Percentiles rank a stretch among this genome's conserved stretches.
Evolutionary conservation across 495 filamentous ascomycete genomes (phyloP).

Genomic region (Penicillium robsamsonii): DNA sequence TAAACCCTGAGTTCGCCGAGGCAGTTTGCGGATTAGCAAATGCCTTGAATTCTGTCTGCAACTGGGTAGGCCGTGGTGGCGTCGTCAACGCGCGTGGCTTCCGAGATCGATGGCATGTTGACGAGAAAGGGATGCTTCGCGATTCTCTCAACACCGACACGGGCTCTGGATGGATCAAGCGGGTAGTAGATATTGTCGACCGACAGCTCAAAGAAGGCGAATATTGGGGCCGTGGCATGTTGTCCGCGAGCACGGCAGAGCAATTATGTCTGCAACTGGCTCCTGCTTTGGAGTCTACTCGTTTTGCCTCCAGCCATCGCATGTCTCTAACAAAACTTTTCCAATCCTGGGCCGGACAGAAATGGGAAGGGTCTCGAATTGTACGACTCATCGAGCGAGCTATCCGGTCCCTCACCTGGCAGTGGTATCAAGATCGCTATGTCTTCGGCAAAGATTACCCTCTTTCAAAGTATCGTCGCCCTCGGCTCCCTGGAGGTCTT

Average conservation of each 20-base stretch:
- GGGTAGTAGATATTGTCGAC: conserved; percentile 91
- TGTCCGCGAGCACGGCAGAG: conserved; percentile 56
- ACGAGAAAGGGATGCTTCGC: conserved; percentile 77
- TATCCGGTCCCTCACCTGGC: conserved; percentile 70
- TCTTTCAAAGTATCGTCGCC: conserved; percentile 63
- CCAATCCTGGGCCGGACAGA: conserved; percentile 67
- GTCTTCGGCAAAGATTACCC: conserved; percentile 58
- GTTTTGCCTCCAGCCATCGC: conserved; percentile 27
- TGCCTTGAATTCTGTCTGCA: conserved; percentile 94
- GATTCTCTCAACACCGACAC: conserved; percentile 62
- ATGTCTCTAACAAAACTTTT: conserved; percentile 47
- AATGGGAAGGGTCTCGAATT: conserved; percentile 86
- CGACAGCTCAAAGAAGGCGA: conserved; percentile 88
- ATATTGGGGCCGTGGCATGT: conserved; percentile 75
- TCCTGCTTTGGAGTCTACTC: conserved; percentile 34
- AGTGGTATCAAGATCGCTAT: conserved; percentile 86
- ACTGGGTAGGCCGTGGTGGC: conserved; percentile 89
- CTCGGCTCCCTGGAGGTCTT: conserved; percentile 70
- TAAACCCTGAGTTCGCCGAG: conserved; percentile 95
- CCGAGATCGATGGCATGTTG: conserved; percentile 92
- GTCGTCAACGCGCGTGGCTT: conserved; percentile 67
- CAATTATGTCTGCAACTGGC: conserved; percentile 49
- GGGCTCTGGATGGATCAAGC: conserved; percentile 83
- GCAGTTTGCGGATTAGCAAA: conserved; percentile 96
- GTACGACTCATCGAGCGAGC: conserved; percentile 86